Base-by-base conservation (phyloP, 1,284 basidiomycete species). In the Phaffia rhodozyma region DNA sequence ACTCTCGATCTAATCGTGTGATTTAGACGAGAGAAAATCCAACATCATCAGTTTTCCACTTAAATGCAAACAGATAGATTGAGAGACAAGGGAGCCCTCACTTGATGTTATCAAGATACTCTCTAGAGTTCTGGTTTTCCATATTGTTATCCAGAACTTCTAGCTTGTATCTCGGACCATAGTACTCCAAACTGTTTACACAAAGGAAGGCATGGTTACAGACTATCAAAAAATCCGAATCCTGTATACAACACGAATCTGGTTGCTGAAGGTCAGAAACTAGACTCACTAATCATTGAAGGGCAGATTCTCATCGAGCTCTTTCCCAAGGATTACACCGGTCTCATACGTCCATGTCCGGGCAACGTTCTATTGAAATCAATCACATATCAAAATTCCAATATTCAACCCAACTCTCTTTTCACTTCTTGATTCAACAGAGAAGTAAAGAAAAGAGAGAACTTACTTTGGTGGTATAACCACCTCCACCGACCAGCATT, bases 291-390 rank as follows among this genome's bases (percentile, higher is more conserved):
- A 97, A 71, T 93, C 87, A 75, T 90, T 96, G 84, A 89, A 97
- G 0, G 94, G 94, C 67, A 98, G 75, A 71, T 89, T 86, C 48
- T 83, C 82, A 68, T 89, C 83, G 61, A 97, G 86, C 72, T 92
- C 86, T 56, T 89, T 81, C 1, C 90, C 92, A 20, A 94, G 82
- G 43, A 92, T 88, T 71, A 94, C 87, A 0, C 91, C 93, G 0
- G 96, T 98, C 75, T 99, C 96, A 76, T 90, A 97, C 25, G 92
- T 87, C 94, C 94, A 99, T 16, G 89, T 86, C 49, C 91, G 81
- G 0, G 91, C 90, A 7, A 97, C 93, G 72, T 99, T 99, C 75
- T 91, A 91, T 32, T 72, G 74, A 60, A 21, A 53, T 32, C 1
- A 27, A 25, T 0, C 5, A 25, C 7, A 58, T 18, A 25, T 7